A percentile compares a stretch with the other conserved stretches of the same genome.
phyloP scores from a whole-genome alignment of 148 eudicot genomes.

The Vaccinium myrtillus region DNA sequence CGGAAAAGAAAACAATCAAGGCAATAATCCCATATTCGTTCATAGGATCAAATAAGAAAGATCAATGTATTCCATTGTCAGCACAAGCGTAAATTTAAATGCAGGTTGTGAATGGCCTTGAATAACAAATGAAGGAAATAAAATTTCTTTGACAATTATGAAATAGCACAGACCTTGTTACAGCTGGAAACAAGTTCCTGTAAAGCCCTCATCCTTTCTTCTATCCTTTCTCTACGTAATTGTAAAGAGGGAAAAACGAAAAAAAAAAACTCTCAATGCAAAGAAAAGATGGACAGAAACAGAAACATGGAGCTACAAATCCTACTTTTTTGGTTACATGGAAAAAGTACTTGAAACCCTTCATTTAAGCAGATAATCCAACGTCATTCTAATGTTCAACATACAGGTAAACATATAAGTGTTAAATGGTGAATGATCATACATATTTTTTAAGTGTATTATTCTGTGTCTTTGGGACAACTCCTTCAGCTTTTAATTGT shows the following conservation, averaged over 20 bases:
- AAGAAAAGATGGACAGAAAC: not conserved
- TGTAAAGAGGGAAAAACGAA: conserved; percentile 15
- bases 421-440: not conserved
- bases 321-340: not conserved
- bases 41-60: conserved; percentile 1
- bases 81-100: not conserved
- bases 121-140: not conserved
- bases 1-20: not conserved
- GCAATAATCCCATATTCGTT: not conserved
- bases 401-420: too few relatives aligned
- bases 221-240: conserved; percentile 56
- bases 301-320: not conserved
- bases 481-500: not conserved
- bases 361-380: too few relatives aligned
- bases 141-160: not conserved
- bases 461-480: not conserved
- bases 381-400: too few relatives aligned
- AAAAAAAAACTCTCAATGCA: too few relatives aligned
- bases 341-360: not conserved
- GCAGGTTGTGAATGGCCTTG: not conserved
- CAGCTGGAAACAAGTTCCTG: conserved; percentile 60
- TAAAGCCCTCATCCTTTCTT: conserved; percentile 57
- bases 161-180: conserved; percentile 33
- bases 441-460: not conserved
- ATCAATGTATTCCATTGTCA: not conserved